Base-by-base conservation (phyloP, 176 grass and related monocot genomes). In the Chloris gayana region DNA sequence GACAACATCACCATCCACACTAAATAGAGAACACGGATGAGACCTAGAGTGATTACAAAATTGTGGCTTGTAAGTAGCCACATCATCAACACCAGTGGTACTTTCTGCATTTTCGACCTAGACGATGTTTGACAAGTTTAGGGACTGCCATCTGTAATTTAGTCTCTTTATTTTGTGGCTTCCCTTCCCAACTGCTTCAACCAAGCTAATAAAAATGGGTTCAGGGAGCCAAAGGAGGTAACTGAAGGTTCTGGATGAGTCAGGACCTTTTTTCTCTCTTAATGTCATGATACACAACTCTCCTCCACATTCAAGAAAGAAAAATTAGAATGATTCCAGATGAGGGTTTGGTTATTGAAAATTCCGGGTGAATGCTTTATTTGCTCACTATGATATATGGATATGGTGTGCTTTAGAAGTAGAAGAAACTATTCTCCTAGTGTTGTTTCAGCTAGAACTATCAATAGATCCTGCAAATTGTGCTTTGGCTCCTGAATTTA, bases 401-500 rank as follows among this genome's bases (percentile, higher is more conserved):
- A 22, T 54, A 21, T 21, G 18, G 47, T 50, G 47, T 50, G 14
- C 47, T 50, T 4, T 15, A 18, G 14, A 49, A 49, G 46, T 49
- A 49, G 46, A 49, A 49, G 46, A 49, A 50, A 18, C 47, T 46
- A 0, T 50, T 50, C 51, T 54, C 21, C 21, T 54, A 57, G 21
- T 24, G 12, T 57, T 24, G 22, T 57, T 57, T 57, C 22, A 24
- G 22, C 3, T 50, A 56, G 57, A 29, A 30, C 9, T 73, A 77
- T 24, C 9, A 62, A 71, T 38, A 54, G 39, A 26, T 67, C 82
- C 26, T n/a, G 29, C 50, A 19, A 60, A 34, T 73, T 81, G 31
- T 51, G 9, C 19, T 45, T 24, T 39, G 25, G 10, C 31, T 74
- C 18, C 61, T 79, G 69, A 67, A 75, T 70, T 80, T 84, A 34